Base-by-base conservation (phyloP, 306 rosid species). In the Glycine tomentella region DNA sequence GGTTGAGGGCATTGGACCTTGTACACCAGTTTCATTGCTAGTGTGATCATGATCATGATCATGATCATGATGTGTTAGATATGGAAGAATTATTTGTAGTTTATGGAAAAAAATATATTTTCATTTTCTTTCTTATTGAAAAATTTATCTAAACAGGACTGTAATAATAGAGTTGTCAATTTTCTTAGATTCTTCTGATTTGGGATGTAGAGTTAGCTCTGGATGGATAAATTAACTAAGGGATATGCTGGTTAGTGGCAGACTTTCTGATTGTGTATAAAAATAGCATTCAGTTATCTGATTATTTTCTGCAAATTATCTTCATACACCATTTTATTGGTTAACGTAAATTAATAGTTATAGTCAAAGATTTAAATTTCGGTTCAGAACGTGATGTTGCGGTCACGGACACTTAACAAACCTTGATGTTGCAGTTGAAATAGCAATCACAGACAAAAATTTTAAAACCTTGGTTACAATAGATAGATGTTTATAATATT, bases 21-120 rank as follows among this genome's bases (percentile, higher is more conserved):
- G 89, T 91, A 16, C 89, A 88, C 49, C 97, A 89, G 88, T 95
- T 95, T 88, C 98, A 89, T 90, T 91, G 86, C 10, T 80, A 67
- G 61, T 80, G 25, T 57, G 15, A n/a, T 55, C 11, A 42, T 42
- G 9, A n/a, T n/a, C n/a, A n/a, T n/a, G n/a, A n/a, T n/a, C n/a
- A n/a, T n/a, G n/a, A 55, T 58, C 25, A 25, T 75, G 57, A 25
- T 75, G 57, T 10, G 31, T 45, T 38, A 17, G 36, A 68, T 17
- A 10, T 7, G 3, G 12, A 46, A 46, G 0, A 46, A 46, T 46
- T 36, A 36, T 36, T 36, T 45, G 50, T 45, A 1, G 50, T 45
- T 45, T 45, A 45, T 7, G 50, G 3, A 45, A 45, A 45, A n/a
- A 45, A 45, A 1, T n/a, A 8, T 7, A 45, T 45, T 45, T 45